phyloP scores from a whole-genome alignment of 139 green algal species.

The Bryopsis sp. region DNA sequence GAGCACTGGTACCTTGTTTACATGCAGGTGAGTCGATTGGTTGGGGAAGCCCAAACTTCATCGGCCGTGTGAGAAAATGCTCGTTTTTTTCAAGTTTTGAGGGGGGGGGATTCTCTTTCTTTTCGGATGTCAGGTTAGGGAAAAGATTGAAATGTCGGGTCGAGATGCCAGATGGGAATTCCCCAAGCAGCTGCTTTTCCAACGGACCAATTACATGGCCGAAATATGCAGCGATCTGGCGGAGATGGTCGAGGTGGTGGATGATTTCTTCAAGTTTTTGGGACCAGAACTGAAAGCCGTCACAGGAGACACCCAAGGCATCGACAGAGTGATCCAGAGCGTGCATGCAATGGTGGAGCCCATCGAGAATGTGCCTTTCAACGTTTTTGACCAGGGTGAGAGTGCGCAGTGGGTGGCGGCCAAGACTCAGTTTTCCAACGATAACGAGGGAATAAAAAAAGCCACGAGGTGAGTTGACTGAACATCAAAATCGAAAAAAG shows the following conservation, averaged over 20 bases:
- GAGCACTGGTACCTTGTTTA: conserved; percentile 69
- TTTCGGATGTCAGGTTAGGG: conserved; percentile 44
- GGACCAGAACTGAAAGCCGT: conserved; percentile 87
- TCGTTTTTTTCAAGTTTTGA: no score
- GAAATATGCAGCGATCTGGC: conserved; percentile 69
- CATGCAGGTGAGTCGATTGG: conserved; percentile 41
- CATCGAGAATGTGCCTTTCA: conserved; percentile 49
- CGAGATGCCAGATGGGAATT: conserved; percentile 89
- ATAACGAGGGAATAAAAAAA: conserved; percentile 58
- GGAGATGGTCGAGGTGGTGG: conserved; percentile 72
- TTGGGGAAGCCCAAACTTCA: no score
- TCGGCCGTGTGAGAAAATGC: no score
- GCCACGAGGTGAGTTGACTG: conserved; percentile 14
- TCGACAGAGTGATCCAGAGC: conserved; percentile 59
- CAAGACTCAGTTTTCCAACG: conserved; percentile 52
- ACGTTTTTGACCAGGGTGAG: conserved; percentile 61
- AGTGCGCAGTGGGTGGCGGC: conserved; percentile 49
- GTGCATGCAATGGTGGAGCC: conserved; percentile 77
- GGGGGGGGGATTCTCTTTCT: no score
- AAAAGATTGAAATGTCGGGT: conserved; percentile 75
- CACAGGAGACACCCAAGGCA: conserved; percentile 65
- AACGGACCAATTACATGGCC: conserved; percentile 74
- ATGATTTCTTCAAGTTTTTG: conserved; percentile 86
- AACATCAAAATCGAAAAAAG: conserved; percentile 1
- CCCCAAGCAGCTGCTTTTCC: conserved; percentile 73